Percentiles rank a stretch among this genome's conserved stretches.
Conservation (phyloP, 352 stramenopile genomes). For the Aphanomyces invadans region DNA sequence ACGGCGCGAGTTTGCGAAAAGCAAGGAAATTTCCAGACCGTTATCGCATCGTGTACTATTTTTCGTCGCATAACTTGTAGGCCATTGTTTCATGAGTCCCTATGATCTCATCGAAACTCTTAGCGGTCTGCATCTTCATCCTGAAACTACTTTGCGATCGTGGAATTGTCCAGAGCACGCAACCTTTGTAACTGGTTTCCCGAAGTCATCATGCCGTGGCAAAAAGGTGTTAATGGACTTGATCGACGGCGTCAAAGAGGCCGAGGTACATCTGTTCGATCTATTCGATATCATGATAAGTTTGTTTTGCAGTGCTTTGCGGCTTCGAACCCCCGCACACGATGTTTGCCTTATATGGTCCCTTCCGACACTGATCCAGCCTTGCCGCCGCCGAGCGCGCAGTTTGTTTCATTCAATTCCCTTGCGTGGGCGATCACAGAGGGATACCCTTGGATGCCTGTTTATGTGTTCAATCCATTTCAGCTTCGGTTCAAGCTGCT, state of each 20-base stretch:
- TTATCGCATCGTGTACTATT: constrained; percentile 10
- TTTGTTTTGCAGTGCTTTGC: constrained; percentile 18
- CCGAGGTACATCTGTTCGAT: too few species aligned
- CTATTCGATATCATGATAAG: too few species aligned
- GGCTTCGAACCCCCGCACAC: background rate
- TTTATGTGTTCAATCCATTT: constrained; percentile 9
- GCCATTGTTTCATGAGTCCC: background rate
- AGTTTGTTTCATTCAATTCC: background rate
- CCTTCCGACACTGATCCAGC: background rate
- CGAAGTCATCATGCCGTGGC: background rate
- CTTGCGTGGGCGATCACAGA: constrained; percentile 8
- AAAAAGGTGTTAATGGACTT: constrained; percentile 2
- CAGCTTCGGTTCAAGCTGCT: background rate
- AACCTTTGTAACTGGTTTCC: background rate
- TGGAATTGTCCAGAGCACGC: constrained; percentile 5
- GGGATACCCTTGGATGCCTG: constrained; percentile 8
- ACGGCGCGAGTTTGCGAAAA: background rate
- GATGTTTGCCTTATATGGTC: constrained; percentile 7
- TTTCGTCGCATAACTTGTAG: constrained; percentile 1
- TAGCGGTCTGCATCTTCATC: background rate
- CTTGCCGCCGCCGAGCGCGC: background rate
- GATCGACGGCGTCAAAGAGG: background rate
- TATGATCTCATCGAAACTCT: background rate
- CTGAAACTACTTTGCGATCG: background rate
- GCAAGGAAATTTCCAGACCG: background rate